These are phyloP conservation scores for Rhizopus delemar DNA, from an alignment of 371 early-diverging fungal species.

Conservation along the genomic window DNA sequence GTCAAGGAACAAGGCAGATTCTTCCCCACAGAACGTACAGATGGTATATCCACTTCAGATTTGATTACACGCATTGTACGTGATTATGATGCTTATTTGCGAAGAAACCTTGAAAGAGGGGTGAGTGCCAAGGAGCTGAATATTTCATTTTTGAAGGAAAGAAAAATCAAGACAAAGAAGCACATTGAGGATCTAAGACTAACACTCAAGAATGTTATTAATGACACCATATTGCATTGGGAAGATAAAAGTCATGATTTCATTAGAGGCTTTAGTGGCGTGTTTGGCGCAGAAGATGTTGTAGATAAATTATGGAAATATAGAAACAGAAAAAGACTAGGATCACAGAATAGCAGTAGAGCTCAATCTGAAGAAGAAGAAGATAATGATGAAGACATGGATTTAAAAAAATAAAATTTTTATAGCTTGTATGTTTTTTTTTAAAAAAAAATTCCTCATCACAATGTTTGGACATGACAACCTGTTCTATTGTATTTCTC, in stretches of 20 bases:
- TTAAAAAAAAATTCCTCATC: too few relatives aligned
- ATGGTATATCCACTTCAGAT: conserved; percentile 93
- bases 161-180: conserved; percentile 73
- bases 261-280: conserved; percentile 65
- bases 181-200: conserved; percentile 63
- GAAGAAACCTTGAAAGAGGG: conserved; percentile 92
- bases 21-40: conserved; percentile 90
- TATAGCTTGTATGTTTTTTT: too few relatives aligned
- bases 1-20: conserved; percentile 90
- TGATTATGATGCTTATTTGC: conserved; percentile 92
- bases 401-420: too few relatives aligned
- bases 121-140: conserved; percentile 89
- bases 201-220: conserved; percentile 65
- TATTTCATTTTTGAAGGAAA: conserved; percentile 82
- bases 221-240: conserved; percentile 65
- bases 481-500: too few relatives aligned
- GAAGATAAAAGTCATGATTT: conserved; percentile 71
- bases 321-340: conserved; percentile 23
- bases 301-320: conserved; percentile 43
- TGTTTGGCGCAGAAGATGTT: conserved; percentile 68
- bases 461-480: too few relatives aligned
- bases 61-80: conserved; percentile 94
- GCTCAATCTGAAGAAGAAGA: conserved; percentile 24
- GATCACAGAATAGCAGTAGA: conserved; percentile 20
- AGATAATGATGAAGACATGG: not conserved